A percentile compares a stretch with the other conserved stretches of the same genome.
These are phyloP conservation scores for Cystobasidium slooffiae DNA, from an alignment of 1,284 basidiomycete genomes.

Conservation along the genomic window DNA sequence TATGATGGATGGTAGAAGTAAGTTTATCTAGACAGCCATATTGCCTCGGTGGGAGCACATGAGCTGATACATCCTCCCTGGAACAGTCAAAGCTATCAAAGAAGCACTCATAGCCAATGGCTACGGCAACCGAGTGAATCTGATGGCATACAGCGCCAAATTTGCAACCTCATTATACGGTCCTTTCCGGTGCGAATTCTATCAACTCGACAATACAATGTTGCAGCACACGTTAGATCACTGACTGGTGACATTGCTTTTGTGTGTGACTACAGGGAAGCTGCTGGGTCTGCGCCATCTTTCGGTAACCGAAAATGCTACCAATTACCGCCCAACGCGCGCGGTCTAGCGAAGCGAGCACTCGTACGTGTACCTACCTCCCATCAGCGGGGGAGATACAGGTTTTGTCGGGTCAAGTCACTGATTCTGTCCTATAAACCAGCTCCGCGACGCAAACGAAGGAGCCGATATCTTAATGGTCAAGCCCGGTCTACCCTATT, in stretches of 20 bases:
- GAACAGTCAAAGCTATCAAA: constrained; percentile 80
- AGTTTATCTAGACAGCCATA: not conserved
- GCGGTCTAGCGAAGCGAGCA: constrained; percentile 89
- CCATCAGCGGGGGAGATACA: not conserved
- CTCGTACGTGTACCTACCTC: constrained; percentile 67
- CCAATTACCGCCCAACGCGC: constrained; percentile 85
- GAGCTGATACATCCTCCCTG: not conserved
- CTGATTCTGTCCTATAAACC: constrained; percentile 18
- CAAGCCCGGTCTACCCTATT: constrained; percentile 93
- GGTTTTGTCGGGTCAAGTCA: not conserved
- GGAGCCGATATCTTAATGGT: constrained; percentile 99
- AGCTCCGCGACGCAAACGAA: constrained; percentile 88
- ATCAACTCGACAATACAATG: too few relatives aligned
- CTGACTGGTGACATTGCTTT: not conserved
- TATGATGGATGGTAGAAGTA: constrained; percentile 93
- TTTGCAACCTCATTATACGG: constrained; percentile 97
- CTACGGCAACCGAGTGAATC: constrained; percentile 79
- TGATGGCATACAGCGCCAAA: constrained; percentile 99
- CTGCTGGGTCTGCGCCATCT: constrained; percentile 89
- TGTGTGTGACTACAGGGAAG: constrained; percentile 68
- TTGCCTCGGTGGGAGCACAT: not conserved
- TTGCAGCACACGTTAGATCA: too few relatives aligned
- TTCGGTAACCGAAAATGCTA: constrained; percentile 98
- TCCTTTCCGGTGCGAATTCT: constrained; percentile 77
- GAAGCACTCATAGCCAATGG: constrained; percentile 78